Evolutionary conservation across 108 stramenopile species (phyloP).

Genomic region (Aurantiochytrium sp.): DNA sequence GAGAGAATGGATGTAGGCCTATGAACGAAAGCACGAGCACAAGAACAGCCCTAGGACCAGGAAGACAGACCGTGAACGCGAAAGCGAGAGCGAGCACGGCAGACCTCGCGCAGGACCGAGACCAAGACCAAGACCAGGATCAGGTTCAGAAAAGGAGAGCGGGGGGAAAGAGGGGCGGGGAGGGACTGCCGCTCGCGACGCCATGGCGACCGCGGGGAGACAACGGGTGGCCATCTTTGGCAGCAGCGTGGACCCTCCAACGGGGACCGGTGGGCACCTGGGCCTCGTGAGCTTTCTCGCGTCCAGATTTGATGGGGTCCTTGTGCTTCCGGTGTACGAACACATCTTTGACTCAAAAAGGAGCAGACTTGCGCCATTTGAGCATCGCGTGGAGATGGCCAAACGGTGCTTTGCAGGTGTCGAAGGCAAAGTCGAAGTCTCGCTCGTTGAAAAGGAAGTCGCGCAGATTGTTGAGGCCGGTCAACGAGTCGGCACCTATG

Average conservation of each 20-base stretch:
- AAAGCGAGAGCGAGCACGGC: too few species aligned
- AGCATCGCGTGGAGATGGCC: slow-evolving; percentile 6
- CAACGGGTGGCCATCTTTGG: slow-evolving; percentile 5
- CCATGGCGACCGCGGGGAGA: neutral
- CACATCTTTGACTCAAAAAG: neutral
- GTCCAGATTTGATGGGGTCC: neutral
- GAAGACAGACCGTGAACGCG: too few species aligned
- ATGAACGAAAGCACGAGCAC: too few species aligned
- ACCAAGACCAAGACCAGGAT: too few species aligned
- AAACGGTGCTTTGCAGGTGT: neutral
- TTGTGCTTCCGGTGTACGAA: neutral
- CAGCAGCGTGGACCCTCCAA: neutral
- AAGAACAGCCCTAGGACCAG: too few species aligned
- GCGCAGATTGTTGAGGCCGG: neutral
- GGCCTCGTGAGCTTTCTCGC: neutral
- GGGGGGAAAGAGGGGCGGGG: too few species aligned
- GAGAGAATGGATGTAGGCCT: too few species aligned
- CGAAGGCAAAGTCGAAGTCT: neutral
- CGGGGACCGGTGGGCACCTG: neutral
- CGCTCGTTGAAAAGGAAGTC: neutral
- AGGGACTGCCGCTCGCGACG: too few species aligned
- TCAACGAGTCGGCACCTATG: neutral
- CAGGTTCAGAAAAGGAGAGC: too few species aligned
- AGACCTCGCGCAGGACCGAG: too few species aligned
- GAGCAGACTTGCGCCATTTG: neutral